Percentiles rank a stretch among this genome's conserved stretches.
Evolutionary conservation across 1,284 basidiomycete species (phyloP).

Genomic region (Ganoderma leucocontextum): DNA sequence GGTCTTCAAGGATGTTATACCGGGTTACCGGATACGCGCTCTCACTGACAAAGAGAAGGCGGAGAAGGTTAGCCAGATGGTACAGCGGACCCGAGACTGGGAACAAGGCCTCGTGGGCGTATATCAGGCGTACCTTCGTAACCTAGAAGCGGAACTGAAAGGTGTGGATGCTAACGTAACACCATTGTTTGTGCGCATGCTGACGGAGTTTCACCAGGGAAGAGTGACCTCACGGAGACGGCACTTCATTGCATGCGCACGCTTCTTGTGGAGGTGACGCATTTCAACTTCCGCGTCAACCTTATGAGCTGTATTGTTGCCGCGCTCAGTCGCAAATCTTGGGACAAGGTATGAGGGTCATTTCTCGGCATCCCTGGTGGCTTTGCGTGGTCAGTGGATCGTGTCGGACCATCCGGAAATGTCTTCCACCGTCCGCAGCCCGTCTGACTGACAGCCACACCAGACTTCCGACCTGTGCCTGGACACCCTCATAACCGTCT

Average conservation of each 20-base stretch:
- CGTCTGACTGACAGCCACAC: constrained; percentile 11
- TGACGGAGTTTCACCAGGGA: constrained; percentile 56
- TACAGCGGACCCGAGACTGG: constrained; percentile 91
- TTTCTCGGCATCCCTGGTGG: constrained; percentile 15
- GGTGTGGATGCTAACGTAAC: constrained; percentile 52
- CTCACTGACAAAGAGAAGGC: constrained; percentile 91
- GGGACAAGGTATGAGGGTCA: constrained; percentile 76
- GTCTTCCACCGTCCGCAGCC: constrained; percentile 1
- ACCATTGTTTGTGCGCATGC: constrained; percentile 12
- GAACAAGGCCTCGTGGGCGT: constrained; percentile 94
- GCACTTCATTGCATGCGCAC: constrained; percentile 90
- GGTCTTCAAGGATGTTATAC: constrained; percentile 96
- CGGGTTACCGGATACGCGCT: constrained; percentile 88
- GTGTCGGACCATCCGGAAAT: constrained; percentile 17
- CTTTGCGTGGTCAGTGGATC: not conserved
- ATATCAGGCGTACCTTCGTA: constrained; percentile 90
- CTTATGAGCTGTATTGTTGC: constrained; percentile 90
- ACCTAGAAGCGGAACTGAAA: constrained; percentile 89
- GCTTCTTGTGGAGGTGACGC: constrained; percentile 83
- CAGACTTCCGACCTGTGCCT: constrained; percentile 86
- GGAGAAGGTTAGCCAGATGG: constrained; percentile 95
- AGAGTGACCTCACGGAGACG: constrained; percentile 74
- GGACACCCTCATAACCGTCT: constrained; percentile 81
- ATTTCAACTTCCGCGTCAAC: constrained; percentile 98
- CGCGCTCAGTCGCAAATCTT: constrained; percentile 84